Percentiles rank a stretch among this genome's conserved stretches.
These are phyloP conservation scores for Elongisporangium senticosum DNA, from an alignment of 352 stramenopile species.

Conservation along the genomic window DNA sequence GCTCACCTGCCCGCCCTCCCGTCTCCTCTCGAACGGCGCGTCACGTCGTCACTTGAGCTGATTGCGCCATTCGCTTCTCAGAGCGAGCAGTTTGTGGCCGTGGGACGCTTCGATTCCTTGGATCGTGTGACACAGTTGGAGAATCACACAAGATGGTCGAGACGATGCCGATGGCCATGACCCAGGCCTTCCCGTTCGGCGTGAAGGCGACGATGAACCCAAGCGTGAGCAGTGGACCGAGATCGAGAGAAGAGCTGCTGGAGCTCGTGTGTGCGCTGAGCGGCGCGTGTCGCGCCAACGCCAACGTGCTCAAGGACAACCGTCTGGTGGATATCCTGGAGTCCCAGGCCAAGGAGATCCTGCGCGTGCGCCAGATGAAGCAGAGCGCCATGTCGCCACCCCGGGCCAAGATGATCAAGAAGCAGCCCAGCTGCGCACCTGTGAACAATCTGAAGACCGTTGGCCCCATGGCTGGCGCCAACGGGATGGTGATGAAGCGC, in stretches of 20 bases:
- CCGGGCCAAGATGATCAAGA: constrained; percentile 30
- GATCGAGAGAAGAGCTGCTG: constrained; percentile 20
- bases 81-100: neutral
- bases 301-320: constrained; percentile 61
- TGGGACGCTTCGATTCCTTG: neutral
- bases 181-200: neutral
- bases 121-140: neutral
- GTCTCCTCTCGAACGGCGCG: neutral
- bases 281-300: constrained; percentile 45
- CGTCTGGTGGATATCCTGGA: constrained; percentile 64
- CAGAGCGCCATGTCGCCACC: constrained; percentile 17
- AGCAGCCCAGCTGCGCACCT: constrained; percentile 5
- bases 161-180: neutral
- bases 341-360: constrained; percentile 44
- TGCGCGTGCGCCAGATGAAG: constrained; percentile 30
- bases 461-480: constrained; percentile 1
- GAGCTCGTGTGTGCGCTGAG: constrained; percentile 56
- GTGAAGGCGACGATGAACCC: neutral
- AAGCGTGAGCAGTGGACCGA: neutral
- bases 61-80: neutral
- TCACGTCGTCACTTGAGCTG: neutral
- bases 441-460: neutral
- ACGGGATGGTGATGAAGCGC: constrained; percentile 6
- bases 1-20: no score
- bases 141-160: neutral